These are phyloP conservation scores for Lipomyces yarrowii DNA, from an alignment of 1,139 yeast species.

Conservation along the genomic window DNA sequence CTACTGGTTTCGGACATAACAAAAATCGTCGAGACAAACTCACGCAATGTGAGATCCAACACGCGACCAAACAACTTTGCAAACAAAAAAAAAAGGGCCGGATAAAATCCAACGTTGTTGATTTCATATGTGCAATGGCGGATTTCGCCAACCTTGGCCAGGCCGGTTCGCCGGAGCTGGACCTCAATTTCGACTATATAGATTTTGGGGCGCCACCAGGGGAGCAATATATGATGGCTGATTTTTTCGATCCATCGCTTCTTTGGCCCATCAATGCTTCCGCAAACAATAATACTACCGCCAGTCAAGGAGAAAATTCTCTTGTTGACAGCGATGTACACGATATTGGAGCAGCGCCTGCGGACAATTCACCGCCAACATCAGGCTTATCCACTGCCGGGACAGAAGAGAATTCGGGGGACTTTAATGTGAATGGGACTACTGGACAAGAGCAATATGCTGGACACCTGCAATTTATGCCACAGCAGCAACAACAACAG, in stretches of 20 bases:
- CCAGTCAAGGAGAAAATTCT: not conserved
- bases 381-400: not conserved
- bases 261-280: not conserved
- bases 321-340: not conserved
- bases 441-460: not conserved
- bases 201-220: not conserved
- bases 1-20: too few relatives aligned
- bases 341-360: not conserved
- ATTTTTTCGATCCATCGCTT: not conserved
- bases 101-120: not conserved
- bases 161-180: not conserved
- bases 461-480: not conserved
- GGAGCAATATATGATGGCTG: not conserved
- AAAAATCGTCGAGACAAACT: too few relatives aligned
- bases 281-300: not conserved
- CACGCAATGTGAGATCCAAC: too few relatives aligned
- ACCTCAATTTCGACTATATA: not conserved
- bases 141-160: conserved; percentile 2
- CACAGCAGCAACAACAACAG: not conserved
- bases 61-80: not conserved
- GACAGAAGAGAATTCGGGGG: not conserved
- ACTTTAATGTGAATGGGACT: not conserved
- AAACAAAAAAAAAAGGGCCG: not conserved
- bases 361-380: not conserved
- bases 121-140: conserved; percentile 23